Base-by-base conservation (phyloP, 805 yeast genomes). In the Lachancea sp. region DNA sequence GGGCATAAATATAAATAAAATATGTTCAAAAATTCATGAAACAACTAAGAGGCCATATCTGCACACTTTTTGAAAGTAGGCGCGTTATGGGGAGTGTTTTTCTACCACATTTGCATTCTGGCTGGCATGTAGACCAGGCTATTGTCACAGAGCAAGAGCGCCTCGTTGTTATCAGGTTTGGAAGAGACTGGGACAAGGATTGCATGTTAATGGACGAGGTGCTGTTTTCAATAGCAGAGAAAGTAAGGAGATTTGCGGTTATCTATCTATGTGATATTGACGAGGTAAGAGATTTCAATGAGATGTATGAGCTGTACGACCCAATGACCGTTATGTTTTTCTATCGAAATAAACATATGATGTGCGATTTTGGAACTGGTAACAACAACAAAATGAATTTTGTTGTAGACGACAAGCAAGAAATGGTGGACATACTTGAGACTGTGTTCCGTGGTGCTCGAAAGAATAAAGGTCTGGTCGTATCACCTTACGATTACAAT, bases 91-190 rank as follows among this genome's bases (percentile, higher is more conserved):
- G 90, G 4, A 80, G 89, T 43, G 80, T 83, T 1, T 83, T 86
- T 52, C 67, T 87, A 38, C 92, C 95, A 1, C 92, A 87, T 56
- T 65, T 87, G 42, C 75, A 70, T 20, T 73, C 90, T 0, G 96
- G 95, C 5, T 87, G 96, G 97, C 98, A 92, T 56, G 97, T 92
- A 23, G 98, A 92, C 64, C 97, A 92, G 58, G 96, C 98, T 5
- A 92, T 92, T 28, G 69, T 92, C 17, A 77, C 87, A n/a, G 98
- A 92, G 56, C 94, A 84, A 43, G 95, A 86, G 38, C 66, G 96
- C 43, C 63, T 92, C 6, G 97, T 92, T 19, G 80, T 89, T 8
- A 76, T 92, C 13, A 69, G 98, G 26, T 92, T 92, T 60, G 98
- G 98, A 1, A 67, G 82, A 31, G 95, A 84, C 46, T 62, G 69